Conservation (phyloP, 805 yeast genomes). For the Barnettozyma siamensis region DNA sequence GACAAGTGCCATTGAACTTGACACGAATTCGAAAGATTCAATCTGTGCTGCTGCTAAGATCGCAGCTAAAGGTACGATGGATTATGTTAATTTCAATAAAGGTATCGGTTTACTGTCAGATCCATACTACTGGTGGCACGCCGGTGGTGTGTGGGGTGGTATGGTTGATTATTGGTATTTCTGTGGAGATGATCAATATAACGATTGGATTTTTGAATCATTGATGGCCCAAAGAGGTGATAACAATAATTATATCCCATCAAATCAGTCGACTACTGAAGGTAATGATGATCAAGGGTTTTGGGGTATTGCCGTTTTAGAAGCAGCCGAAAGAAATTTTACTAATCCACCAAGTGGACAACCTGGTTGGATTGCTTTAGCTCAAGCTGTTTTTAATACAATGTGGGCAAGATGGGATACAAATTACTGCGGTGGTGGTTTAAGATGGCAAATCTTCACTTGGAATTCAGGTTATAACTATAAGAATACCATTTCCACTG, state of each 20-base stretch:
- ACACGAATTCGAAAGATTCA: slow-evolving; percentile 35
- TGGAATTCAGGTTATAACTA: slow-evolving; percentile 67
- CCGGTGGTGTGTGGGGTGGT: slow-evolving; percentile 75
- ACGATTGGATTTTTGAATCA: slow-evolving; percentile 54
- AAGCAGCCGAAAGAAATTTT: slow-evolving; percentile 58
- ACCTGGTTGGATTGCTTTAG: slow-evolving; percentile 52
- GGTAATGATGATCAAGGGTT: slow-evolving; percentile 76
- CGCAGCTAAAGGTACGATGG: slow-evolving; percentile 57
- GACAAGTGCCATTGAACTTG: slow-evolving; percentile 32
- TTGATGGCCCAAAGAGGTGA: slow-evolving; percentile 38
- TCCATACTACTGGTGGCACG: slow-evolving; percentile 91
- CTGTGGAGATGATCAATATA: slow-evolving; percentile 67
- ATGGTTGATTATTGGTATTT: slow-evolving; percentile 68
- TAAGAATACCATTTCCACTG: slow-evolving; percentile 60
- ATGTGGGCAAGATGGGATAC: slow-evolving; percentile 60
- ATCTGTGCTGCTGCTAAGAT: slow-evolving; percentile 53
- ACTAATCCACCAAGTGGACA: slow-evolving; percentile 41
- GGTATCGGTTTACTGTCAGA: slow-evolving; percentile 68
- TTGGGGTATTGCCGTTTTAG: slow-evolving; percentile 66
- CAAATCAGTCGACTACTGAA: slow-evolving; percentile 59
- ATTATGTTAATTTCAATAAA: slow-evolving; percentile 71
- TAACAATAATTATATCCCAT: slow-evolving; percentile 52
- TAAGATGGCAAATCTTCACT: slow-evolving; percentile 69
- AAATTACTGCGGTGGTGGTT: slow-evolving; percentile 52
- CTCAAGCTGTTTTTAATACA: slow-evolving; percentile 60